Base-by-base conservation (phyloP, 2,329 filamentous ascomycete genomes). In the Colletotrichum cereale region DNA sequence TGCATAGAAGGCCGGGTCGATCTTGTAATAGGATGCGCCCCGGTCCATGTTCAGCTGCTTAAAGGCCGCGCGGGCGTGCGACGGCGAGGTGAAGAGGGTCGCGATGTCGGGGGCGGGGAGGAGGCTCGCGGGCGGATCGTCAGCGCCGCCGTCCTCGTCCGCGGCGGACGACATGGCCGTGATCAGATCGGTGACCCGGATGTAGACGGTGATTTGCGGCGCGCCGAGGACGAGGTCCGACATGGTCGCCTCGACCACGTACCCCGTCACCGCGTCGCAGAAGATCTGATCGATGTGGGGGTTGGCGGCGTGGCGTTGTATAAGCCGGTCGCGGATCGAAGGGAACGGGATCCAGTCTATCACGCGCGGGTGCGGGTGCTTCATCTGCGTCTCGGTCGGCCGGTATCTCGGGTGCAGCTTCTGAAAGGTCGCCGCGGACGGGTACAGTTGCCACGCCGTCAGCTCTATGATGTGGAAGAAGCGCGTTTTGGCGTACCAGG, bases 401-500 rank as follows among this genome's bases (percentile, higher is more conserved):
- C 77, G 75, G 16, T 80, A 80, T 7, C 76, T 66, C 5, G 74
- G 74, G 68, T 80, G 78, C 0, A 80, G 62, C 18, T 74, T 77
- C 0, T 73, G 73, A 29, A 75, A 80, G 0, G 78, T 80, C 10
- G 68, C 60, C 2, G 73, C 52, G 1, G 76, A 80, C 5, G 78
- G 78, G 24, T 74, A 79, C 1, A 80, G 62, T 76, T 80, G 77
- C 78, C 78, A 80, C 3, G 78, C 78, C 3, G 78, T 80, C 55
- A 80, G 76, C 57, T 80, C 79, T 44, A 80, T 76, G 44, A 80
- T 80, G 67, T 80, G 78, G 57, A 72, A 80, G 71, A 80, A 80
- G 6, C 78, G 75, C 2, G 78, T 81, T 34, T 80, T 87, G 12
- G 84, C 87, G 7, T 81, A 81, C 78, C 78, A 80, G 1, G 77